Percentiles rank a stretch among this genome's conserved stretches.
These are phyloP conservation scores for Erodium chrysanthum DNA, from an alignment of 441 rosid species.

Conservation along the genomic window DNA sequence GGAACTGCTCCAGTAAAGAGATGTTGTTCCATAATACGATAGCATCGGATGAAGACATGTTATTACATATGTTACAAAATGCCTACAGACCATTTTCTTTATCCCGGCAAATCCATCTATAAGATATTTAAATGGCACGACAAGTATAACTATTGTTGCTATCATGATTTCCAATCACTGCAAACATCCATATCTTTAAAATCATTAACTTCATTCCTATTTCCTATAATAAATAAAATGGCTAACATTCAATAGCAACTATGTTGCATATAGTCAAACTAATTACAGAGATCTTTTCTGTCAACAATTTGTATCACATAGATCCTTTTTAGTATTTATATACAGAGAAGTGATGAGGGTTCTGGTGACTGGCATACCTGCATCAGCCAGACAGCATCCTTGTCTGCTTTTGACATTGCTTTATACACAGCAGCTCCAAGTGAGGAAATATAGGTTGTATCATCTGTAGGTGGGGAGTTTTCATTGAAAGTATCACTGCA, in stretches of 20 bases:
- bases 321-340: neutral
- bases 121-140: neutral
- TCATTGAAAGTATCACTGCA: slow-evolving; percentile 95
- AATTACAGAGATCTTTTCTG: neutral
- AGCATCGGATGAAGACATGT: neutral
- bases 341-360: neutral
- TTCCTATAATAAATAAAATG: neutral
- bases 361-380: slow-evolving; percentile 41
- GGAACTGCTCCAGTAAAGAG: neutral
- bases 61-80: neutral
- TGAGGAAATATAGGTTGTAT: slow-evolving; percentile 60
- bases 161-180: neutral
- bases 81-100: neutral
- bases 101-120: neutral
- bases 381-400: slow-evolving; percentile 95
- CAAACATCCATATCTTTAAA: neutral
- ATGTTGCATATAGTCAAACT: neutral
- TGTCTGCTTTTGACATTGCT: slow-evolving; percentile 87
- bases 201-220: neutral
- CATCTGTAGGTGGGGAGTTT: slow-evolving; percentile 81
- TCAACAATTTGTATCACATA: neutral
- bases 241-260: slow-evolving; percentile 1
- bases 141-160: neutral
- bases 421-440: slow-evolving; percentile 86
- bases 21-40: neutral